These are phyloP conservation scores for Linaria vulgaris DNA, from an alignment of 257 asterid species.

Conservation along the genomic window DNA sequence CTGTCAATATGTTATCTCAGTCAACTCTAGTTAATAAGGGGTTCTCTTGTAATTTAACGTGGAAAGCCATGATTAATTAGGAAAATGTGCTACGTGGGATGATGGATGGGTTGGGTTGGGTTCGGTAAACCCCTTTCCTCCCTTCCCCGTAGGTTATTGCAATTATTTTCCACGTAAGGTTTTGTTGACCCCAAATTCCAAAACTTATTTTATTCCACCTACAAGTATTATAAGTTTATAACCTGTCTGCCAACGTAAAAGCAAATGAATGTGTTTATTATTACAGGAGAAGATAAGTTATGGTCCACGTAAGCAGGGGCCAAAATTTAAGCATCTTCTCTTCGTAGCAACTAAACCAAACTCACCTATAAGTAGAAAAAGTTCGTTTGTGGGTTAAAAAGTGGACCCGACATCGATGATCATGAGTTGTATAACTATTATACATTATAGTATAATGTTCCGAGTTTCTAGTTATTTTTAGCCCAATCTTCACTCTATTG, in stretches of 20 bases:
- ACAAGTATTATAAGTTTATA: neutral
- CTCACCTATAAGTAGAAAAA: slow-evolving; percentile 32
- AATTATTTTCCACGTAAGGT: slow-evolving; percentile 32
- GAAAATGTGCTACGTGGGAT: slow-evolving; percentile 26
- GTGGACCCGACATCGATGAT: too few relatives aligned
- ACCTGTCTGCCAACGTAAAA: too few relatives aligned
- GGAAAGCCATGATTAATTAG: too few relatives aligned
- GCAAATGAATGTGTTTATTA: neutral
- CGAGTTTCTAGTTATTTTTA: too few relatives aligned
- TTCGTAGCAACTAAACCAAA: slow-evolving; percentile 49
- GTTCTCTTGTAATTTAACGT: too few relatives aligned
- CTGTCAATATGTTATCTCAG: too few relatives aligned
- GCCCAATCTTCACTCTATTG: too few relatives aligned
- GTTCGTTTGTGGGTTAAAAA: slow-evolving; percentile 26
- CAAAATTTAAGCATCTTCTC: neutral
- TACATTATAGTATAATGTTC: too few relatives aligned
- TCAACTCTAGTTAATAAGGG: too few relatives aligned
- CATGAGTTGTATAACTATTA: too few relatives aligned
- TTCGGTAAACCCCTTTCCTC: slow-evolving; percentile 55
- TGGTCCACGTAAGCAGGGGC: slow-evolving; percentile 15
- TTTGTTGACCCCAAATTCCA: slow-evolving; percentile 20
- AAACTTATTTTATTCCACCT: neutral
- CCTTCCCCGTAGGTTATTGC: slow-evolving; percentile 41
- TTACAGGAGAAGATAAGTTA: slow-evolving; percentile 15
- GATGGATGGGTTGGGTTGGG: slow-evolving; percentile 67